Percentiles rank a stretch among this genome's conserved stretches.
Conservation (phyloP, 768 basidiomycete genomes). For the Coprinopsis strossmayeri region DNA sequence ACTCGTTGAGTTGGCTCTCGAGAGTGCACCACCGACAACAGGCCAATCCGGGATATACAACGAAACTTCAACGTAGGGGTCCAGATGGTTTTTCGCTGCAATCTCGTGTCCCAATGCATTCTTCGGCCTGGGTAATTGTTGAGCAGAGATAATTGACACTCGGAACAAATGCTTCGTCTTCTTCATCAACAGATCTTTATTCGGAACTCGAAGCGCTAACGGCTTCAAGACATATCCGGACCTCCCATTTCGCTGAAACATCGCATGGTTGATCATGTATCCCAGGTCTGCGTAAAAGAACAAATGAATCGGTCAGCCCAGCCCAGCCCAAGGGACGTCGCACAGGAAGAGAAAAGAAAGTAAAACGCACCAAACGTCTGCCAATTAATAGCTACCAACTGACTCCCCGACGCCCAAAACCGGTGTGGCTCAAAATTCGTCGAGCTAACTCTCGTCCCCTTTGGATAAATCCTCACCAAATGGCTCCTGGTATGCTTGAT, state of each 20-base stretch:
- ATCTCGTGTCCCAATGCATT: constrained; percentile 15
- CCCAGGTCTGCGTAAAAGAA: constrained; percentile 91
- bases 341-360: too few species aligned
- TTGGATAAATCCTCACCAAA: constrained; percentile 84
- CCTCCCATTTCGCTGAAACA: constrained; percentile 91
- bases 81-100: constrained; percentile 21
- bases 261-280: constrained; percentile 89
- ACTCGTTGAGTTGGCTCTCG: too few species aligned
- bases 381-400: constrained; percentile 95
- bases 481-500: constrained; percentile 89
- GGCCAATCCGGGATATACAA: constrained; percentile 76
- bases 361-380: constrained; percentile 88
- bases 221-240: constrained; percentile 93
- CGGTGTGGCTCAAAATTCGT: constrained; percentile 89
- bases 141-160: constrained; percentile 40
- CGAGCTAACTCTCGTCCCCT: constrained; percentile 74
- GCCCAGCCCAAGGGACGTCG: too few species aligned
- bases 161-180: constrained; percentile 59
- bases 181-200: constrained; percentile 55
- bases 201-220: constrained; percentile 50
- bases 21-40: too few species aligned
- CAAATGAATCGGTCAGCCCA: too few species aligned
- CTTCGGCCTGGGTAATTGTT: constrained; percentile 62
- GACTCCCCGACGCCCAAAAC: constrained; percentile 87
- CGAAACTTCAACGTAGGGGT: constrained; percentile 68